phyloP scores from a whole-genome alignment of 2,329 filamentous ascomycete genomes.

The Fusarium napiforme region DNA sequence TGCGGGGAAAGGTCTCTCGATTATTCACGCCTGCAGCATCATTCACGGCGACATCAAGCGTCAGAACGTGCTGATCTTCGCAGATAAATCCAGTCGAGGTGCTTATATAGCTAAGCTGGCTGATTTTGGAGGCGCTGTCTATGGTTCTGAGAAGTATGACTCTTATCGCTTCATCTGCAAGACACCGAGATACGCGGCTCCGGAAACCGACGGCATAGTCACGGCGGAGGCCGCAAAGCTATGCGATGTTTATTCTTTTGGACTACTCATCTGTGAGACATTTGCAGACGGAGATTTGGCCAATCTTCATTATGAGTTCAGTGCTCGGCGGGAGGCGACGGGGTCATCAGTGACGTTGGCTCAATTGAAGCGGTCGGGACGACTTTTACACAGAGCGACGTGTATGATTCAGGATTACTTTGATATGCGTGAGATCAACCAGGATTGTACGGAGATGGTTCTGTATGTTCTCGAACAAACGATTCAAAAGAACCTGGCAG shows the following conservation, averaged over 20 bases:
- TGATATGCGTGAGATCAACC: neutral
- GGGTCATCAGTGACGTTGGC: neutral
- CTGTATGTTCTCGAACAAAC: neutral
- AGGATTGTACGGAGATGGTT: neutral
- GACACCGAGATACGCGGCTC: neutral
- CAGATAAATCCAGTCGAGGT: neutral
- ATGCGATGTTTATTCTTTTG: neutral
- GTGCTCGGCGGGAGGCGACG: accelerated
- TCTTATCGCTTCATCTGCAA: slow-evolving; percentile 12
- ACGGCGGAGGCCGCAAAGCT: neutral
- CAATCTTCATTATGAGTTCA: neutral
- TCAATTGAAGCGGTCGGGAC: neutral
- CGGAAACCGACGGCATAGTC: neutral
- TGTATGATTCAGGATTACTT: neutral
- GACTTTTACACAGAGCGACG: neutral
- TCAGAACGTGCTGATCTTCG: neutral
- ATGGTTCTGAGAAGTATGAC: neutral
- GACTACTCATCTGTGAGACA: neutral
- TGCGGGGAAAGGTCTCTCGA: neutral
- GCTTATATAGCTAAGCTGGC: neutral
- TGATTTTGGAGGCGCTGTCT: neutral
- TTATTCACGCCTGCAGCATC: neutral
- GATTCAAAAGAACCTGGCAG: neutral
- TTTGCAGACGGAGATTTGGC: neutral
- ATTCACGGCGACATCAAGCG: slow-evolving; percentile 1